Evolutionary conservation across 164 flowering plant genomes (phyloP).

Genomic region (Santalum album): DNA sequence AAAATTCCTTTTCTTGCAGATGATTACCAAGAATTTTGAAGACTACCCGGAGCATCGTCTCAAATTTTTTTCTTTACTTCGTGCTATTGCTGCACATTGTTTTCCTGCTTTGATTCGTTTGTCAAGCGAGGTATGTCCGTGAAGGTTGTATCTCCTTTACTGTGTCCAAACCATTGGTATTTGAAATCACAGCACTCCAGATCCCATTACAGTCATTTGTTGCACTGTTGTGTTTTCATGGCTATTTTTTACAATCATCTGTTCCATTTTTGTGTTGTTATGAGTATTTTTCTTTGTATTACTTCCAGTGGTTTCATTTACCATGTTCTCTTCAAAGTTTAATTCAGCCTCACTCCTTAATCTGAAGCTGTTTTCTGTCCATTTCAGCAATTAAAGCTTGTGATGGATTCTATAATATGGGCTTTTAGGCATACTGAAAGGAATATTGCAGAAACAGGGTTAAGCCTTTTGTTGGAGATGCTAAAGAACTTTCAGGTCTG

Average conservation of each 20-base stretch:
- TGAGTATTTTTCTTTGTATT: too few relatives aligned
- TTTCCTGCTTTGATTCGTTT: conserved; percentile 81
- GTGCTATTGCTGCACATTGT: conserved; percentile 95
- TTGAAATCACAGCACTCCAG: too few relatives aligned
- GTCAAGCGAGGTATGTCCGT: conserved; percentile 69
- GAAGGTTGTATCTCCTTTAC: not conserved
- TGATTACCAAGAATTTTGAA: conserved; percentile 97
- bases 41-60: conserved; percentile 98
- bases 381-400: conserved; percentile 82
- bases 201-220: too few relatives aligned
- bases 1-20: conserved; percentile 48
- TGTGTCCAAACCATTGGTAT: too few relatives aligned
- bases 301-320: too few relatives aligned
- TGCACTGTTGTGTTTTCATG: too few relatives aligned
- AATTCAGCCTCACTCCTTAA: too few relatives aligned
- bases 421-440: conserved; percentile 98
- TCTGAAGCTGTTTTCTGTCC: conserved; percentile 5
- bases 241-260: too few relatives aligned
- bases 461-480: conserved; percentile 88
- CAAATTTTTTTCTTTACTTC: conserved; percentile 86
- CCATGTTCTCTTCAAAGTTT: too few relatives aligned
- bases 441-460: conserved; percentile 97
- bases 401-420: conserved; percentile 98
- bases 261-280: too few relatives aligned
- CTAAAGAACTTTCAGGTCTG: conserved; percentile 90